phyloP scores from a whole-genome alignment of 23 red algal species.

The Cyanidiococcus yangmingshanensis region DNA sequence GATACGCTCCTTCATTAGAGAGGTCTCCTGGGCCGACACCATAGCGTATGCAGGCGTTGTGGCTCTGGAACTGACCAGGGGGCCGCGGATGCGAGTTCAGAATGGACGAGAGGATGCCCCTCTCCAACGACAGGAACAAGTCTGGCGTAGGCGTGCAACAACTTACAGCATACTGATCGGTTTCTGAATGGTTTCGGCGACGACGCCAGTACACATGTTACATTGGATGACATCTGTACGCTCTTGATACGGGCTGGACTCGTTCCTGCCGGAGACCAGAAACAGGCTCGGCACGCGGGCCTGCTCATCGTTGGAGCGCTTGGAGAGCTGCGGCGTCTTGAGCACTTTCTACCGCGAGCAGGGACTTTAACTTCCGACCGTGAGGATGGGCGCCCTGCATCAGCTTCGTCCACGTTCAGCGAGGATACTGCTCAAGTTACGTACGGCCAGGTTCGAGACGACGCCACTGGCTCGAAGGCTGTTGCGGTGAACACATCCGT shows the following conservation, averaged over 20 bases:
- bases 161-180: conserved; percentile 13
- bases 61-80: conserved; percentile 71
- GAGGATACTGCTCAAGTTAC: conserved; percentile 52
- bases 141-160: conserved; percentile 18
- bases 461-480: conserved; percentile 22
- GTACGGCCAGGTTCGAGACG: conserved; percentile 47
- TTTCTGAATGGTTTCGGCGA: conserved; percentile 31
- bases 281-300: neutral
- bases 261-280: conserved; percentile 25
- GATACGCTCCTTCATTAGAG: conserved; percentile 33
- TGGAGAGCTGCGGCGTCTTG: conserved; percentile 2
- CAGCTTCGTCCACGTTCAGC: neutral
- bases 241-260: conserved; percentile 48
- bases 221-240: conserved; percentile 58
- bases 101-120: conserved; percentile 84
- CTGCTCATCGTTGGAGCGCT: neutral
- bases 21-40: conserved; percentile 72
- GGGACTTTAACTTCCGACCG: conserved; percentile 17
- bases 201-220: conserved; percentile 26
- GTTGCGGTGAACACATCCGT: conserved; percentile 78
- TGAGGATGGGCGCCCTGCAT: conserved; percentile 6
- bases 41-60: conserved; percentile 90
- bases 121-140: conserved; percentile 26
- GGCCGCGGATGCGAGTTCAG: conserved; percentile 78
- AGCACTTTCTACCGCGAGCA: neutral